A percentile compares a stretch with the other conserved stretches of the same genome.
These are phyloP conservation scores for Podospora appendiculata DNA, from an alignment of 495 filamentous ascomycete genomes.

Conservation along the genomic window DNA sequence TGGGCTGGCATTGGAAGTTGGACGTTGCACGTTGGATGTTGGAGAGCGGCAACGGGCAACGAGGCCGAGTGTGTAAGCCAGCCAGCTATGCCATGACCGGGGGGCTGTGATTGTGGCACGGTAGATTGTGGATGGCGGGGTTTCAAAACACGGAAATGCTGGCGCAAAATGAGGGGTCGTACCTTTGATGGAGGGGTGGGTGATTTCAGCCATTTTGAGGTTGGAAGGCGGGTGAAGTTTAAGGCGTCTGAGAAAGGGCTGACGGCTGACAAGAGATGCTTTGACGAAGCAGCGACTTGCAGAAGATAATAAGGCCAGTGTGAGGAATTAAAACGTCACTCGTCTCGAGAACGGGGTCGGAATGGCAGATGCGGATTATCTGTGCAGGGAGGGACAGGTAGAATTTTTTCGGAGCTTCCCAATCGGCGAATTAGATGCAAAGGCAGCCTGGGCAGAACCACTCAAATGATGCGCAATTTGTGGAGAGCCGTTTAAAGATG, in stretches of 20 bases:
- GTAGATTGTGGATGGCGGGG: slow-evolving; percentile 14
- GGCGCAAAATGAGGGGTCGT: slow-evolving; percentile 3
- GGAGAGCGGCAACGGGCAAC: too few relatives aligned
- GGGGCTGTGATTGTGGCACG: slow-evolving; percentile 3
- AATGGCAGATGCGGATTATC: neutral
- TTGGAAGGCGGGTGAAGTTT: slow-evolving; percentile 7
- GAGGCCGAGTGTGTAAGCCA: too few relatives aligned
- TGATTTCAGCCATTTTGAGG: slow-evolving; percentile 24
- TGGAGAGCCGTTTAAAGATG: neutral
- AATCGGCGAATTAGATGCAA: slow-evolving; percentile 8
- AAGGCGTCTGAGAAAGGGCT: neutral
- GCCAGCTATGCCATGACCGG: neutral
- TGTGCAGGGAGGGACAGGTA: neutral
- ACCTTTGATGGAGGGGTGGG: slow-evolving; percentile 29
- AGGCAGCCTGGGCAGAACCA: neutral
- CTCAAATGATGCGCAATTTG: slow-evolving; percentile 1
- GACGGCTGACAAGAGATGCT: neutral
- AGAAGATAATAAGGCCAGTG: slow-evolving; percentile 12
- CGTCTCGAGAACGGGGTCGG: neutral
- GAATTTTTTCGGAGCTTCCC: neutral
- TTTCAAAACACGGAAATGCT: neutral
- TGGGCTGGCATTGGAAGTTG: too few relatives aligned
- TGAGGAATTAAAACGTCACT: neutral
- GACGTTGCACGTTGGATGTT: too few relatives aligned
- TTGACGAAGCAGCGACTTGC: slow-evolving; percentile 12